These are phyloP conservation scores for Trifolium dubium DNA, from an alignment of 306 rosid genomes.

Conservation along the genomic window DNA sequence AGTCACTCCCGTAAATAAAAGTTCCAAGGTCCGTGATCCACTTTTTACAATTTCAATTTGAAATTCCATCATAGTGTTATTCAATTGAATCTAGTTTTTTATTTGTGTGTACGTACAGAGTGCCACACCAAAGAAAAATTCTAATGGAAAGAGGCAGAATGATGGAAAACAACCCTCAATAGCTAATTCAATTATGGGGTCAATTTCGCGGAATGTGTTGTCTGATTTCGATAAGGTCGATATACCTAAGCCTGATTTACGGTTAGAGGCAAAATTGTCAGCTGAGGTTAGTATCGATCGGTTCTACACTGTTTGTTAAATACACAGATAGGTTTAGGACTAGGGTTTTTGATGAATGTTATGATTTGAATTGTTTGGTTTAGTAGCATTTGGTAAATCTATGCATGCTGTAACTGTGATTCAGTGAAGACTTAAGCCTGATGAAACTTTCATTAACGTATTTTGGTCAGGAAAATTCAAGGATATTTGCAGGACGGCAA, in stretches of 20 bases:
- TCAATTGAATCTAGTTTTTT: neutral
- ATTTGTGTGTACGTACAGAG: conserved; percentile 32
- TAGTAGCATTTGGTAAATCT: neutral
- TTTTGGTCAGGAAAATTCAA: conserved; percentile 77
- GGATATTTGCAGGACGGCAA: conserved; percentile 74
- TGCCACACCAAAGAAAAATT: conserved; percentile 62
- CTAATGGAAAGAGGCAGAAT: neutral
- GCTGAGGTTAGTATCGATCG: conserved; percentile 58
- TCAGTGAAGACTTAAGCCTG: conserved; percentile 2
- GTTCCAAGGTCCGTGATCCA: conserved; percentile 55
- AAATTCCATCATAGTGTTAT: neutral
- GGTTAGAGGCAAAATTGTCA: conserved; percentile 65
- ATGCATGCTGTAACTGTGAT: neutral
- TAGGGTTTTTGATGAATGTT: conserved; percentile 5
- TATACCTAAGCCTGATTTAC: conserved; percentile 56
- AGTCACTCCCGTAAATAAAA: conserved; percentile 49
- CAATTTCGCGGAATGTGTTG: conserved; percentile 31
- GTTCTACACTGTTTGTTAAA: neutral
- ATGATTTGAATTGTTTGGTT: conserved; percentile 18
- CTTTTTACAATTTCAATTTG: neutral
- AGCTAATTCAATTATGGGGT: conserved; percentile 31
- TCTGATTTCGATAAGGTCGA: conserved; percentile 36
- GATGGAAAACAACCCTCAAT: neutral
- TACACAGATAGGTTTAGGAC: neutral
- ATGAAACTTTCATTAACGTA: conserved; percentile 6